Percentiles rank a stretch among this genome's conserved stretches.
These are phyloP conservation scores for Pinus taeda DNA, from an alignment of 75 land plant species.

Conservation along the genomic window DNA sequence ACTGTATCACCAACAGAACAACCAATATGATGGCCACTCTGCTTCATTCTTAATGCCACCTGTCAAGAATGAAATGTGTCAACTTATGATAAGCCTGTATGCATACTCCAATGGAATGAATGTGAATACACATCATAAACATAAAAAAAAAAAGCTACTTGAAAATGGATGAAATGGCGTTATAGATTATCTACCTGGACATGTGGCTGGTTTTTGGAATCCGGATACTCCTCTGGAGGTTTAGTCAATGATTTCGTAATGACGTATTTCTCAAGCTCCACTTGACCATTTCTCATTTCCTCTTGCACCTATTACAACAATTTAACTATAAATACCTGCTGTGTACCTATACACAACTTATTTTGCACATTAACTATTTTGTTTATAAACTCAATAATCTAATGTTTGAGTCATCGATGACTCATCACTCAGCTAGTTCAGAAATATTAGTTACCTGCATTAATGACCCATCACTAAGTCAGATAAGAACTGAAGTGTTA, in stretches of 20 bases:
- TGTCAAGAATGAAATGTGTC: slow-evolving; percentile 11
- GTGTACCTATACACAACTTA: no score
- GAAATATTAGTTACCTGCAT: no score
- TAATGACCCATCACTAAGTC: no score
- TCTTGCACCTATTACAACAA: slow-evolving; percentile 76
- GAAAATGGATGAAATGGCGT: not conserved
- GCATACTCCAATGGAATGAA: not conserved
- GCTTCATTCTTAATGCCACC: slow-evolving; percentile 93
- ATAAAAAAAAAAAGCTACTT: not conserved
- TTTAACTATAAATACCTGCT: not conserved
- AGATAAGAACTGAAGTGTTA: no score
- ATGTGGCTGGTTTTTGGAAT: slow-evolving; percentile 96
- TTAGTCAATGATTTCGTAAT: slow-evolving; percentile 92
- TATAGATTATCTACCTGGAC: slow-evolving; percentile 64
- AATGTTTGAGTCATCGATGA: no score
- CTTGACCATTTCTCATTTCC: slow-evolving; percentile 89
- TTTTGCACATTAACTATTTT: no score
- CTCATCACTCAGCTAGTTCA: no score
- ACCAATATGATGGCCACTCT: slow-evolving; percentile 72
- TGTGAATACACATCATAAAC: not conserved
- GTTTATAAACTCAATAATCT: no score
- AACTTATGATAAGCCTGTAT: not conserved
- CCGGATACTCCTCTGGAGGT: slow-evolving; percentile 96
- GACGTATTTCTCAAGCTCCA: slow-evolving; percentile 88
- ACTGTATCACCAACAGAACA: slow-evolving; percentile 92